Base-by-base conservation (phyloP, 108 stramenopile species). In the Mayamaea pseudoterrestris region DNA sequence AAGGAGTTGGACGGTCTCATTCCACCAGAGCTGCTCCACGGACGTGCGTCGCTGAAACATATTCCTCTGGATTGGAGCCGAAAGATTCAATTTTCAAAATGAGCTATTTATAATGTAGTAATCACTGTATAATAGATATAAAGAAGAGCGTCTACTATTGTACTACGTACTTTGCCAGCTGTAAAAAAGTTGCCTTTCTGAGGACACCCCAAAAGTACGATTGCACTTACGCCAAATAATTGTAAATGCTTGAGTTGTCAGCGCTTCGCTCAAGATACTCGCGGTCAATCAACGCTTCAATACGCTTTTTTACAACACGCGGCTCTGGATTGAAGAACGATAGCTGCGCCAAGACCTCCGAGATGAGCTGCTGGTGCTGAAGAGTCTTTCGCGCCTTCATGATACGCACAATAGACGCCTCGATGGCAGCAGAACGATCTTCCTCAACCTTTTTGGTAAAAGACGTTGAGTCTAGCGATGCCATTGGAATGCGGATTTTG, bases 351-450 rank as follows among this genome's bases (percentile, higher is more conserved):
- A 99, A 57, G 30, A 99, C 98, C 59, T 98, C 95, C 21, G 98
- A 88, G 25, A 97, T 57, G 5, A 99, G 75, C 53, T 96, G 91
- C 57, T 96, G 94, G 64, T 99, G 98, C 24, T 84, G 65, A 35
- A 98, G 74, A 11, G 93, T 88, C 73, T 97, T 98, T 50, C 94
- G 71, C n/a, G 94, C 94, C 71, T 99, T 99, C 98, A 99, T 99
- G 68, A 95, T 99, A 52, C 98, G 90, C 7, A 99, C 98, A 61
- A 98, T 92, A 23, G 97, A 93, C 30, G 98, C 98, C 72, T 98
- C 98, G 50, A 99, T 98, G 21, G 97, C 95, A 69, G 86, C 71
- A 18, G 82, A 65, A 17, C 97, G 73, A 71, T 99, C 98, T 55
- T 98, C 98, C 72, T 98, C 93, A 1, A 99, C 95, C 6, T 88